These are phyloP conservation scores for Sporothrix mexicana DNA, from an alignment of 2,329 filamentous ascomycete genomes.

Conservation along the genomic window DNA sequence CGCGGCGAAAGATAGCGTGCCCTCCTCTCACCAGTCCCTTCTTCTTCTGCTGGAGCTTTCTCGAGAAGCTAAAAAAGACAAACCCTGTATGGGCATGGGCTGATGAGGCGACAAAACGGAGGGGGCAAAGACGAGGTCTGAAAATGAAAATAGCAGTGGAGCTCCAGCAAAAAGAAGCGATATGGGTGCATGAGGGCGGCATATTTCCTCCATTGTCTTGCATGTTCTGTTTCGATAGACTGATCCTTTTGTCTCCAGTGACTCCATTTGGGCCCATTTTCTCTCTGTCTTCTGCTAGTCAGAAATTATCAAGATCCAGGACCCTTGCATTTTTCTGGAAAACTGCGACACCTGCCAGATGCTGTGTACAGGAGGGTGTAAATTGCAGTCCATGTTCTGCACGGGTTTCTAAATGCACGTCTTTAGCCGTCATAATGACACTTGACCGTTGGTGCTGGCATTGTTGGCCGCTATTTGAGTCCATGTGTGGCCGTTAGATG, in stretches of 20 bases:
- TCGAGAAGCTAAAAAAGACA: neutral
- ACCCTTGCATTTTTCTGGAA: neutral
- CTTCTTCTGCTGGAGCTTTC: neutral
- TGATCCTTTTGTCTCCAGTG: constrained; percentile 14
- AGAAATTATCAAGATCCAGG: neutral
- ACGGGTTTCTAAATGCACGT: neutral
- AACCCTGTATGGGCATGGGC: neutral
- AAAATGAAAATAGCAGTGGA: neutral
- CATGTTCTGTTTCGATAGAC: constrained; percentile 26
- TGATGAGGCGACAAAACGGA: neutral
- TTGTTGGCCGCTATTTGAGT: neutral
- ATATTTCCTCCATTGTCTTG: constrained; percentile 7
- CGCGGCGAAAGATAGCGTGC: constrained; percentile 1
- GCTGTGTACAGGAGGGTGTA: too few species aligned
- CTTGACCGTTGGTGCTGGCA: neutral
- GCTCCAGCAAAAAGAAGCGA: neutral
- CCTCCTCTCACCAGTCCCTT: too few species aligned
- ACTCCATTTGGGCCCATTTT: neutral
- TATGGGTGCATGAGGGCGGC: neutral
- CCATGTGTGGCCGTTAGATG: neutral
- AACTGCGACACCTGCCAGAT: too few species aligned
- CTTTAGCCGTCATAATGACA: neutral
- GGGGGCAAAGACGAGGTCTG: neutral
- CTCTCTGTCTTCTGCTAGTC: neutral
- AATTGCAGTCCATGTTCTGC: constrained; percentile 14